phyloP scores from a whole-genome alignment of 768 basidiomycete genomes.

The Hericium coralloides region DNA sequence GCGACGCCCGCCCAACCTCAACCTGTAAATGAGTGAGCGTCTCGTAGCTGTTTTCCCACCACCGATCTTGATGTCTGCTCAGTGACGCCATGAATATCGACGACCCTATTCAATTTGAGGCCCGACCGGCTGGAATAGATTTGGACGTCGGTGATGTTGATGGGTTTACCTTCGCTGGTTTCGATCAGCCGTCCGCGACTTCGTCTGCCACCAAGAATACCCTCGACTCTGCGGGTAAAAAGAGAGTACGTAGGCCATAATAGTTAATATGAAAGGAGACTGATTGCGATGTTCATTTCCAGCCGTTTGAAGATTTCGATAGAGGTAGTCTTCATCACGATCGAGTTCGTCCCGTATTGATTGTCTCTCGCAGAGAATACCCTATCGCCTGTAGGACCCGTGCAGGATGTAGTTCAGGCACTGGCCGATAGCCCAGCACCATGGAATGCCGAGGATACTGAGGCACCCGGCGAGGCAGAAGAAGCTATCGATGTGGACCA shows the following conservation, averaged over 20 bases:
- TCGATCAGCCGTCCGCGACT: background rate
- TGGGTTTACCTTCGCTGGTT: conserved; percentile 16
- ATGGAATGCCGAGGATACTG: background rate
- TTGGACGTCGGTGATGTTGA: background rate
- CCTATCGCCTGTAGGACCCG: background rate
- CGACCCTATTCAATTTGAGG: conserved; percentile 3
- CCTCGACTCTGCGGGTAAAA: conserved; percentile 1
- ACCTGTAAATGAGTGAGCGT: conserved; percentile 13
- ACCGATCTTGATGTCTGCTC: background rate
- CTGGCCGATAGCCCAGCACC: background rate
- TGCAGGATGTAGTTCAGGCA: background rate
- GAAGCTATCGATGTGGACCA: background rate
- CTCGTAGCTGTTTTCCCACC: background rate
- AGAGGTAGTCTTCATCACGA: conserved; percentile 1
- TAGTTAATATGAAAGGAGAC: background rate
- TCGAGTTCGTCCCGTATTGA: background rate
- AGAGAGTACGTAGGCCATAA: conserved; percentile 5
- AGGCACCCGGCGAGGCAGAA: background rate
- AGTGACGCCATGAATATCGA: background rate
- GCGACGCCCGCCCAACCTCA: conserved; percentile 17
- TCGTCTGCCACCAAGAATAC: background rate
- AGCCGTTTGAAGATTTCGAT: conserved; percentile 8
- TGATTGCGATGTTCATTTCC: background rate
- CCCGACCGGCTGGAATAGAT: conserved; percentile 20
- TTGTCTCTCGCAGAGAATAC: background rate